phyloP scores from a whole-genome alignment of 2,329 filamentous ascomycete genomes.

The Ilyonectria robusta region DNA sequence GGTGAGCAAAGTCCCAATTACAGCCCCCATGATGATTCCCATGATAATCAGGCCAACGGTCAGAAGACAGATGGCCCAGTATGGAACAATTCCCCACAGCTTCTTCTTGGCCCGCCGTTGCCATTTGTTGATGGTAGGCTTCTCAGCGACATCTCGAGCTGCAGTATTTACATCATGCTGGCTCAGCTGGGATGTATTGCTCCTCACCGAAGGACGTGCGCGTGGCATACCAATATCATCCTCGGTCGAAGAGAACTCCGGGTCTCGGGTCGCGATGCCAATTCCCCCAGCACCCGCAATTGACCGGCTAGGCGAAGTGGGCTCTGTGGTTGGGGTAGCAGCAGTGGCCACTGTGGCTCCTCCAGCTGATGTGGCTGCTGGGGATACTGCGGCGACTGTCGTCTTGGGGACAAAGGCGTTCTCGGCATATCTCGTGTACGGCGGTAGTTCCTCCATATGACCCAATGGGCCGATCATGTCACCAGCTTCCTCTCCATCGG shows the following conservation, averaged over 20 bases:
- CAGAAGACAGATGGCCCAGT: conserved; percentile 71
- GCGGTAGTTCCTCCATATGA: conserved; percentile 91
- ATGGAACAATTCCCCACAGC: conserved; percentile 71
- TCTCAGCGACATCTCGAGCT: conserved; percentile 62
- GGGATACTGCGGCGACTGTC: conserved; percentile 23
- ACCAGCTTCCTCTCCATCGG: conserved; percentile 87
- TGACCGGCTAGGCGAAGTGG: conserved; percentile 30
- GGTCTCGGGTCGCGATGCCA: conserved; percentile 72
- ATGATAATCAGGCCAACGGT: conserved; percentile 65
- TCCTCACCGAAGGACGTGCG: conserved; percentile 67
- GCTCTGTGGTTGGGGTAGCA: conserved; percentile 20
- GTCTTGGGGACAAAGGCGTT: conserved; percentile 66
- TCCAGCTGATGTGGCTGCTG: conserved; percentile 26
- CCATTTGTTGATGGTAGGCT: conserved; percentile 65
- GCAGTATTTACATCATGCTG: conserved; percentile 69
- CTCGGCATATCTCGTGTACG: conserved; percentile 91
- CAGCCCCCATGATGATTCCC: conserved; percentile 69
- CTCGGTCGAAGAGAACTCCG: conserved; percentile 71
- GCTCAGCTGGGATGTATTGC: conserved; percentile 63
- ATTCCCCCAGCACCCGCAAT: conserved; percentile 73
- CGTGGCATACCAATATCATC: conserved; percentile 67
- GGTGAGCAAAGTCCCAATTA: conserved; percentile 64
- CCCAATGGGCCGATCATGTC: conserved; percentile 91
- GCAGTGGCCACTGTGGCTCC: conserved; percentile 17
- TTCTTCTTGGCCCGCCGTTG: conserved; percentile 67